Evolutionary conservation across 1,284 basidiomycete genomes (phyloP).

Genomic region (Exobasidium cylindrosporum): DNA sequence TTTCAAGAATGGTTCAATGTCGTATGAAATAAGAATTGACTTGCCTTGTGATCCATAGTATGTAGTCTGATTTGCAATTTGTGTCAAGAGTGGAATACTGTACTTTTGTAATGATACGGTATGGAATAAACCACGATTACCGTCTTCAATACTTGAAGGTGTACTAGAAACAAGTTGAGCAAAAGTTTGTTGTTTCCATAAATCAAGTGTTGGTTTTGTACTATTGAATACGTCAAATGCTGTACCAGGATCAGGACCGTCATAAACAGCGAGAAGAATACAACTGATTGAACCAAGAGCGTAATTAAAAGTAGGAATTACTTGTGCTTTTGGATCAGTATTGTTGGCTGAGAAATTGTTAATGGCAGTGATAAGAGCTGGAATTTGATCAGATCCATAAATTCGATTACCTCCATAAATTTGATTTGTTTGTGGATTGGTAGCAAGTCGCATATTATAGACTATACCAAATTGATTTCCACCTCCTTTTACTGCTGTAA

Average conservation of each 20-base stretch:
- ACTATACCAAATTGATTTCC: conserved; percentile 38
- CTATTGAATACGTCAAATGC: conserved; percentile 24
- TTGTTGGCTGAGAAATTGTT: conserved; percentile 26
- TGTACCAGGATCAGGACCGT: conserved; percentile 23
- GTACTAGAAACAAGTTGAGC: conserved; percentile 26
- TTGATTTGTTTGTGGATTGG: conserved; percentile 26
- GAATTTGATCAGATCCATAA: conserved; percentile 33
- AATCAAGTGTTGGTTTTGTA: conserved; percentile 21
- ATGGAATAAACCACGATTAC: conserved; percentile 38
- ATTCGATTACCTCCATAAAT: conserved; percentile 35
- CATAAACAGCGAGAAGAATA: conserved; percentile 35
- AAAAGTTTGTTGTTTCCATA: conserved; percentile 31
- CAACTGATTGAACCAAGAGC: conserved; percentile 24
- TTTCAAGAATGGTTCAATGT: conserved; percentile 39
- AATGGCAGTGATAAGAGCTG: conserved; percentile 24
- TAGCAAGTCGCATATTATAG: conserved; percentile 33
- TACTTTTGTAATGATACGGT: conserved; percentile 25
- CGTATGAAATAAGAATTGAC: conserved; percentile 33
- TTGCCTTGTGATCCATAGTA: conserved; percentile 21
- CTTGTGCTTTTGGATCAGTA: conserved; percentile 34
- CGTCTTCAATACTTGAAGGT: conserved; percentile 23
- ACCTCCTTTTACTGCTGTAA: conserved; percentile 37
- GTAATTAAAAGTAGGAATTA: conserved; percentile 36
- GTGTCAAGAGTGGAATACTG: conserved; percentile 12
- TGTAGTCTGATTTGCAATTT: conserved; percentile 31